phyloP scores from a whole-genome alignment of 371 early-diverging fungal species.

The Mortierella sp. region DNA sequence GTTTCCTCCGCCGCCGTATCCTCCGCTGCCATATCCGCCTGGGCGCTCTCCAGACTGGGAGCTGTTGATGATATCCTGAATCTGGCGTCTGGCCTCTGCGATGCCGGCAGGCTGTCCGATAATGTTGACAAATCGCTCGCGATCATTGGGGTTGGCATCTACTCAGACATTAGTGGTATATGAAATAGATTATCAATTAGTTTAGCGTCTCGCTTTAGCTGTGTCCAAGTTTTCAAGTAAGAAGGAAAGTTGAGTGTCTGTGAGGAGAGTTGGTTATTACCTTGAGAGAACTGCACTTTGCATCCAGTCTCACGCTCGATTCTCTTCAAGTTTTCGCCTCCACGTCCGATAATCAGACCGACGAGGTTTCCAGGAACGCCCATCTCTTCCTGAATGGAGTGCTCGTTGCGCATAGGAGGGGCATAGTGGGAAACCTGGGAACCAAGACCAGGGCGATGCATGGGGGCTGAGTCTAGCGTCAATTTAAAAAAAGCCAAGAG shows the following conservation, averaged over 20 bases:
- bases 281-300: slow-evolving; percentile 78
- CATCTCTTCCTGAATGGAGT: slow-evolving; percentile 62
- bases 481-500: neutral
- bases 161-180: neutral
- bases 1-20: slow-evolving; percentile 64
- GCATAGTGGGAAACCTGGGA: slow-evolving; percentile 56
- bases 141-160: slow-evolving; percentile 50
- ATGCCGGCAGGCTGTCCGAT: slow-evolving; percentile 52
- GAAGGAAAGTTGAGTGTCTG: no score
- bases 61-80: slow-evolving; percentile 55
- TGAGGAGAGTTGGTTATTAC: slow-evolving; percentile 45
- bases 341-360: slow-evolving; percentile 88
- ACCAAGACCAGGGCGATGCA: slow-evolving; percentile 71
- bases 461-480: slow-evolving; percentile 37
- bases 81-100: slow-evolving; percentile 54
- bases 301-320: slow-evolving; percentile 83
- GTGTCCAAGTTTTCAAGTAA: no score
- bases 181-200: no score
- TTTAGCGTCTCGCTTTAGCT: no score
- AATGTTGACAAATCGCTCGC: slow-evolving; percentile 53
- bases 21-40: slow-evolving; percentile 78
- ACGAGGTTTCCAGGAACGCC: slow-evolving; percentile 78
- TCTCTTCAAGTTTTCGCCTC: slow-evolving; percentile 85
- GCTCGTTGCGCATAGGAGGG: slow-evolving; percentile 54
- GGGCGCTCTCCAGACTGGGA: slow-evolving; percentile 68